Conservation (phyloP, 208 protist genomes). For the Strigomonas galati region DNA sequence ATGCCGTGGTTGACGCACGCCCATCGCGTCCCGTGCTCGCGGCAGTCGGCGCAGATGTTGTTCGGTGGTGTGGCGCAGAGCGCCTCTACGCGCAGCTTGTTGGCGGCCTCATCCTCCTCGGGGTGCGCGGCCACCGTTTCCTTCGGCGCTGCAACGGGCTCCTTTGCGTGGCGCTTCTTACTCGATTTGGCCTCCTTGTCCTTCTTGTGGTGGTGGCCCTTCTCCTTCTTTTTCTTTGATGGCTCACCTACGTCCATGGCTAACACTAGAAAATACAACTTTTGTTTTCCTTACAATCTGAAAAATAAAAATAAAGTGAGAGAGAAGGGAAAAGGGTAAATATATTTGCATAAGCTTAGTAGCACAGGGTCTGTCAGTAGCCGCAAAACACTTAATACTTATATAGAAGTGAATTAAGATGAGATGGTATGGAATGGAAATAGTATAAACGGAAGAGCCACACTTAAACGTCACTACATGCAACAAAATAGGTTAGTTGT, state of each 20-base stretch:
- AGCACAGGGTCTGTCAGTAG: neutral
- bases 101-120: slow-evolving; percentile 64
- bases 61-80: slow-evolving; percentile 60
- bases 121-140: neutral
- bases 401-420: neutral
- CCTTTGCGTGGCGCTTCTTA: slow-evolving; percentile 4
- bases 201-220: slow-evolving; percentile 9
- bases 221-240: neutral
- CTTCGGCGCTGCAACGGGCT: neutral
- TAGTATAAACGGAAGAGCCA: too few species aligned
- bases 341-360: neutral
- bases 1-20: slow-evolving; percentile 87
- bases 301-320: neutral
- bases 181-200: slow-evolving; percentile 3
- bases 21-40: slow-evolving; percentile 80
- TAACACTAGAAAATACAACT: neutral
- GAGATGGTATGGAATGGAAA: neutral
- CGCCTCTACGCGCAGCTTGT: slow-evolving; percentile 53
- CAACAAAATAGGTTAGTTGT: neutral
- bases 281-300: neutral
- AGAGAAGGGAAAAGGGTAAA: neutral
- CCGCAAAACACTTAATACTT: neutral
- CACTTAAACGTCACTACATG: too few species aligned
- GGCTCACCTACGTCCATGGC: neutral
- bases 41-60: slow-evolving; percentile 84